Conservation (phyloP, 306 rosid species). For the Cicer arietinum region DNA sequence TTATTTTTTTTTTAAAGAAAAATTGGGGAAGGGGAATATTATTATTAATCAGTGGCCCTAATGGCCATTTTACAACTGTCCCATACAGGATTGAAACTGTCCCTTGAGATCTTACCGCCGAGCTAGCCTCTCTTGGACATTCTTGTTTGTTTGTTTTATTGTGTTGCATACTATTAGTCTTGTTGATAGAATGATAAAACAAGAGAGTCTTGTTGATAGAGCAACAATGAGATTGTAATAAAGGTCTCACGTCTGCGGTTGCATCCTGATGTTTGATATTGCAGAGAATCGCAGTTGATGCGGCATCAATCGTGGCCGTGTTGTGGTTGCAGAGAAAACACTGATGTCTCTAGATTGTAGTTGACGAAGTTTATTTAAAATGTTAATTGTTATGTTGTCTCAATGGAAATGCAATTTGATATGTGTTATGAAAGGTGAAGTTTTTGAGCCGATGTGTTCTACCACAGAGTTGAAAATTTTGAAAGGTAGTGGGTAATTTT, state of each 20-base stretch:
- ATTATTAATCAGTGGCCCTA: too few relatives aligned
- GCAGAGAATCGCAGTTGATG: not conserved
- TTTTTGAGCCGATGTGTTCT: not conserved
- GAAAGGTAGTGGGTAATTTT: not conserved
- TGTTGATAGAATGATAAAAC: too few relatives aligned
- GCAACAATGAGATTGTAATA: conserved; percentile 21
- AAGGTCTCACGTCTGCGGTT: not conserved
- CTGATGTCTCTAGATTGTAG: not conserved
- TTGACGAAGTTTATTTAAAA: not conserved
- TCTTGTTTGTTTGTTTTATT: not conserved
- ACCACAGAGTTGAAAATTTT: conserved; percentile 8
- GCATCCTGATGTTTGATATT: not conserved
- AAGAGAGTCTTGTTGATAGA: conserved; percentile 28
- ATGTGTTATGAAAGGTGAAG: conserved; percentile 11
- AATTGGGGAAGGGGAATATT: too few relatives aligned
- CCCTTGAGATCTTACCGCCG: too few relatives aligned
- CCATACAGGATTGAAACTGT: too few relatives aligned
- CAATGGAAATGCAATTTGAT: conserved; percentile 25
- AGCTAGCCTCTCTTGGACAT: too few relatives aligned
- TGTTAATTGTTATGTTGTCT: conserved; percentile 2
- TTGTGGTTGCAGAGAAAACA: not conserved
- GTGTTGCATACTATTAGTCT: not conserved
- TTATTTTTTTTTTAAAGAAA: too few relatives aligned
- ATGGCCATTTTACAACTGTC: too few relatives aligned
- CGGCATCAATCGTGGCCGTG: not conserved